Evolutionary conservation across 352 stramenopile genomes (phyloP).

Genomic region (Phytopythium sindhum): DNA sequence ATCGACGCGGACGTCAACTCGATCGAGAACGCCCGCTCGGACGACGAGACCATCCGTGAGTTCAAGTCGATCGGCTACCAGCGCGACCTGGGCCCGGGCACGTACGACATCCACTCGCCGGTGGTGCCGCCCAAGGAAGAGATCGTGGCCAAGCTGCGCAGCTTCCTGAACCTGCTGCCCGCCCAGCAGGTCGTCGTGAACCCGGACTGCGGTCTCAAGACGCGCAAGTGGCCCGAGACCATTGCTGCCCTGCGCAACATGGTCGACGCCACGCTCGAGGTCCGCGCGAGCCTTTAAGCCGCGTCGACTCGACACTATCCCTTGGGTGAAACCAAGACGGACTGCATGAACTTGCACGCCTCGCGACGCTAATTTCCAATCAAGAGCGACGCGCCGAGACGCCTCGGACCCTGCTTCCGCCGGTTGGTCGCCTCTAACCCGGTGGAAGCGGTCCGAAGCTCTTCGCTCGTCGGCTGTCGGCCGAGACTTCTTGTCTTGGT

Average conservation of each 20-base stretch:
- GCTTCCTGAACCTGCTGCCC: constrained; percentile 80
- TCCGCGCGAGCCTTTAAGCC: constrained; percentile 61
- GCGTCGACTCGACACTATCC: neutral
- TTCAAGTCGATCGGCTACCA: constrained; percentile 90
- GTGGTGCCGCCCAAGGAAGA: constrained; percentile 87
- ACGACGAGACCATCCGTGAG: constrained; percentile 88
- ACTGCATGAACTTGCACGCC: neutral
- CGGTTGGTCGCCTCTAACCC: constrained; percentile 7
- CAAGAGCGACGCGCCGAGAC: constrained; percentile 4
- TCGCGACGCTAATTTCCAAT: neutral
- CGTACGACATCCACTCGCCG: constrained; percentile 94
- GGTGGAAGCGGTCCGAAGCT: neutral
- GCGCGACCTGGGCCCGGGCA: constrained; percentile 88
- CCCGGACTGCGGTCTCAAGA: constrained; percentile 94
- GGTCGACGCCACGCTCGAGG: constrained; percentile 77
- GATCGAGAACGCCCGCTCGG: constrained; percentile 91
- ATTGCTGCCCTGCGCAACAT: constrained; percentile 89
- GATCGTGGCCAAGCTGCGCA: constrained; percentile 87
- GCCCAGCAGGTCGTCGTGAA: constrained; percentile 85
- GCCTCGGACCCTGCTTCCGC: neutral
- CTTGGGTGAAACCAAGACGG: neutral
- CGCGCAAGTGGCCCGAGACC: constrained; percentile 89
- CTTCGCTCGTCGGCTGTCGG: constrained; percentile 5
- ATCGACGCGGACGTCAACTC: constrained; percentile 94
- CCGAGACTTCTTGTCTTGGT: neutral